Percentiles rank a stretch among this genome's conserved stretches.
Conservation (phyloP, 768 basidiomycete genomes). For the Tephrocybe sp. region DNA sequence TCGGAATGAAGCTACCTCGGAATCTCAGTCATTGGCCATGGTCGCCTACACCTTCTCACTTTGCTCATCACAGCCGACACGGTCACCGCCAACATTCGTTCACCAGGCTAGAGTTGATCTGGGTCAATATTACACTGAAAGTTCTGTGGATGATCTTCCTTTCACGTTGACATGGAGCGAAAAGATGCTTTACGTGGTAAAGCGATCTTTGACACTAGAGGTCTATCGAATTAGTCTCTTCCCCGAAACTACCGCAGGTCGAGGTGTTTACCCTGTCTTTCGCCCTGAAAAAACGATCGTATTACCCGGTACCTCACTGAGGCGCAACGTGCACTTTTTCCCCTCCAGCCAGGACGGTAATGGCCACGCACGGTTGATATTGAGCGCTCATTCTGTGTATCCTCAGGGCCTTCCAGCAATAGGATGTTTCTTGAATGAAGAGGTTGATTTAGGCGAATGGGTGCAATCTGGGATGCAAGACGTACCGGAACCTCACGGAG, state of each 20-base stretch:
- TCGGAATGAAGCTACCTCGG: neutral
- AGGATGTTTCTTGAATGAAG: constrained; percentile 4
- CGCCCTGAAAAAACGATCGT: neutral
- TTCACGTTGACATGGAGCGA: constrained; percentile 2
- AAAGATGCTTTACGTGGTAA: neutral
- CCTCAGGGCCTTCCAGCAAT: neutral
- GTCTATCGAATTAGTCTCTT: neutral
- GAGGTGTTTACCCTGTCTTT: neutral
- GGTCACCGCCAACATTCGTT: neutral
- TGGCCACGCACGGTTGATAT: neutral
- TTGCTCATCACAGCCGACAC: constrained; percentile 2
- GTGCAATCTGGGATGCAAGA: neutral
- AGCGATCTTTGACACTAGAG: neutral
- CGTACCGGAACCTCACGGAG: neutral
- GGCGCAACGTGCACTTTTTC: constrained; percentile 1
- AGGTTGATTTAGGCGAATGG: constrained; percentile 1
- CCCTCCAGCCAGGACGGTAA: neutral
- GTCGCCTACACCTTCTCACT: constrained; percentile 1
- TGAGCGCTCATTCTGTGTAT: neutral
- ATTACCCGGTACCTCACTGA: neutral
- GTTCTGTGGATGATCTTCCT: neutral
- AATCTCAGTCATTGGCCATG: neutral
- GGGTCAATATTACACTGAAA: neutral
- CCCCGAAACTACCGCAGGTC: neutral
- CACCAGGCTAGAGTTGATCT: neutral